Base-by-base conservation (phyloP, 768 basidiomycete genomes). In the Podaxis rugospora region DNA sequence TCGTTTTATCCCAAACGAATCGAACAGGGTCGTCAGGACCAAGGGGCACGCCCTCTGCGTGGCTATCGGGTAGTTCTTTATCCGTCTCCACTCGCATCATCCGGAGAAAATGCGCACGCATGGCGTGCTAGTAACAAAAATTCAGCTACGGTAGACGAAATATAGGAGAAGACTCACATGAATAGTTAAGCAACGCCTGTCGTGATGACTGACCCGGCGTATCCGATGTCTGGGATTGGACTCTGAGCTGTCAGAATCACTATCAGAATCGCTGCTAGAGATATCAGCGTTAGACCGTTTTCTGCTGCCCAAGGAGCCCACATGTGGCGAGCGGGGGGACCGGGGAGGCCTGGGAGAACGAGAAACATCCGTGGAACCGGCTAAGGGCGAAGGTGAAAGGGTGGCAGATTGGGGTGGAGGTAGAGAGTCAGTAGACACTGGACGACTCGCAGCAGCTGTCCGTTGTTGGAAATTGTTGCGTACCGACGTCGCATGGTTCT, bases 1-100 rank as follows among this genome's bases (percentile, higher is more conserved):
- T 76, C 1, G 90, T 92, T 69, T 89, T 89, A 63, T 87, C 84
- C 90, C 90, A 92, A 3, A 90, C 85, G 64, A 91, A 91, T 18
- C 89, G 85, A 13, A 91, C 76, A 1, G 88, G 82, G n/a, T 85
- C 80, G 21, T 76, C 69, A 10, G 75, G 66, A 2, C 72, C 74
- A 1, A 85, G 66, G 2, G 72, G 66, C 10, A 70, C 74, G 14
- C 83, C 86, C 66, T 91, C 89, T 9, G 66, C 65, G 66, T 89
- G 83, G 55, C 81, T 84, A 59, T 83, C 82, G 0, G 90, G 90
- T 6, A 91, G 73, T 1, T 80, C 68, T 61, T 83, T 83, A 65
- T 85, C 87, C 39, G 70, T 78, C 5, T 80, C 75, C 4, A 88
- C 60, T 18, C 77, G 73, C 85, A 92, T 88, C 54, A 80, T 70